A percentile compares a stretch with the other conserved stretches of the same genome.
phyloP scores from a whole-genome alignment of 2,329 filamentous ascomycete genomes.

The Ilyonectria robusta region DNA sequence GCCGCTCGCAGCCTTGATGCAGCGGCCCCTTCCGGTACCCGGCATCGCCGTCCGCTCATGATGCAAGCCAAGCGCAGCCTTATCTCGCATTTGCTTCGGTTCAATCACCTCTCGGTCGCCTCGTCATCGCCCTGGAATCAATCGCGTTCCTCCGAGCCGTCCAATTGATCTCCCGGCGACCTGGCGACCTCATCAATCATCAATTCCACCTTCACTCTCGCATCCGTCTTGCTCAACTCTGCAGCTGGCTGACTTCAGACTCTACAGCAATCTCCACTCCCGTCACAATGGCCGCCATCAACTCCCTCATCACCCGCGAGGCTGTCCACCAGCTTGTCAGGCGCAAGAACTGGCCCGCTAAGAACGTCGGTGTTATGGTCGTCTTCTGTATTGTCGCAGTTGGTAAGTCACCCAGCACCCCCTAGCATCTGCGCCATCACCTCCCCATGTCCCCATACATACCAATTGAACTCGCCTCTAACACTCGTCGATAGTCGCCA shows the following conservation, averaged over 20 bases:
- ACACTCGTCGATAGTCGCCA: slow-evolving; percentile 48
- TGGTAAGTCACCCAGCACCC: slow-evolving; percentile 47
- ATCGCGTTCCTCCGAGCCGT: slow-evolving; percentile 20
- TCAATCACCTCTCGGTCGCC: slow-evolving; percentile 30
- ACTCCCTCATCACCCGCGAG: slow-evolving; percentile 54
- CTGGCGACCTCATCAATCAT: slow-evolving; percentile 15
- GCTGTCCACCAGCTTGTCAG: slow-evolving; percentile 57
- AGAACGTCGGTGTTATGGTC: slow-evolving; percentile 58
- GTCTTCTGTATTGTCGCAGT: slow-evolving; percentile 61
- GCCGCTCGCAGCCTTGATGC: slow-evolving; percentile 16
- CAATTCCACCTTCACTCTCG: slow-evolving; percentile 10
- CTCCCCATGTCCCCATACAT: neutral
- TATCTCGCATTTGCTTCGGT: slow-evolving; percentile 5
- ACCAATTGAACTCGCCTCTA: slow-evolving; percentile 30
- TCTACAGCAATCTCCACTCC: slow-evolving; percentile 46
- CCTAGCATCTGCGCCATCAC: no score
- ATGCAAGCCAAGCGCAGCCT: slow-evolving; percentile 31
- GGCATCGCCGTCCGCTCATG: slow-evolving; percentile 26
- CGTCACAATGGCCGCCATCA: slow-evolving; percentile 60
- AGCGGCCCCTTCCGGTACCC: slow-evolving; percentile 22
- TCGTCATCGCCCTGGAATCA: slow-evolving; percentile 28
- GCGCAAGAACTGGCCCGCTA: slow-evolving; percentile 58
- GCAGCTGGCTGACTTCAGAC: slow-evolving; percentile 9
- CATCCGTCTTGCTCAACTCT: slow-evolving; percentile 13
- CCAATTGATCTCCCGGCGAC: slow-evolving; percentile 30